These are phyloP conservation scores for Stemphylium lycopersici DNA, from an alignment of 2,329 filamentous ascomycete species.

Conservation along the genomic window DNA sequence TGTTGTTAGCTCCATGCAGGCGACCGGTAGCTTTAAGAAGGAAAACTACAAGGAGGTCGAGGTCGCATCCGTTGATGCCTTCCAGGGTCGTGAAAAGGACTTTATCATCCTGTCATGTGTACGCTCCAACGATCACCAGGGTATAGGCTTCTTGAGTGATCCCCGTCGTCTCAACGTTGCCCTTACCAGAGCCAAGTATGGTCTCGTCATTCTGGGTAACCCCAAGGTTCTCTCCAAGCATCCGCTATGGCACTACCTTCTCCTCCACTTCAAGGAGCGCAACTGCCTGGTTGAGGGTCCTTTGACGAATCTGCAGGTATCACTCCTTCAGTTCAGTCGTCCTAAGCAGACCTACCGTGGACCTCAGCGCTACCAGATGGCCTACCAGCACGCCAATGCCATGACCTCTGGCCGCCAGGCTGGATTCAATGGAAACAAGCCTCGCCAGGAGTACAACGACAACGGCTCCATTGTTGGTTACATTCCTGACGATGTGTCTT, in stretches of 20 bases:
- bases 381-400: slow-evolving; percentile 70
- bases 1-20: slow-evolving; percentile 99
- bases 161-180: slow-evolving; percentile 97
- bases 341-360: slow-evolving; percentile 91
- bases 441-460: slow-evolving; percentile 66
- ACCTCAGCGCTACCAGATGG: slow-evolving; percentile 84
- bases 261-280: slow-evolving; percentile 95
- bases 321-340: slow-evolving; percentile 90
- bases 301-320: slow-evolving; percentile 93
- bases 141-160: slow-evolving; percentile 97
- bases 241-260: slow-evolving; percentile 93
- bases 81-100: slow-evolving; percentile 98
- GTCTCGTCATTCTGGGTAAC: slow-evolving; percentile 94
- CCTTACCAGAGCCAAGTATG: slow-evolving; percentile 94
- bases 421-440: slow-evolving; percentile 57
- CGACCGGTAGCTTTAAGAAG: slow-evolving; percentile 96
- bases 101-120: slow-evolving; percentile 98
- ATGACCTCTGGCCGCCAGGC: slow-evolving; percentile 57
- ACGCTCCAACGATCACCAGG: slow-evolving; percentile 97
- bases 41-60: slow-evolving; percentile 98
- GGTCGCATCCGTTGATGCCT: slow-evolving; percentile 96
- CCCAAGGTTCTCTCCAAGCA: slow-evolving; percentile 98
- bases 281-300: slow-evolving; percentile 97
- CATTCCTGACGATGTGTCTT: slow-evolving; percentile 96
- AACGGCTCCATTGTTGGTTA: slow-evolving; percentile 91